phyloP scores from a whole-genome alignment of 2,329 filamentous ascomycete genomes.

The Uncinocarpus reesii region DNA sequence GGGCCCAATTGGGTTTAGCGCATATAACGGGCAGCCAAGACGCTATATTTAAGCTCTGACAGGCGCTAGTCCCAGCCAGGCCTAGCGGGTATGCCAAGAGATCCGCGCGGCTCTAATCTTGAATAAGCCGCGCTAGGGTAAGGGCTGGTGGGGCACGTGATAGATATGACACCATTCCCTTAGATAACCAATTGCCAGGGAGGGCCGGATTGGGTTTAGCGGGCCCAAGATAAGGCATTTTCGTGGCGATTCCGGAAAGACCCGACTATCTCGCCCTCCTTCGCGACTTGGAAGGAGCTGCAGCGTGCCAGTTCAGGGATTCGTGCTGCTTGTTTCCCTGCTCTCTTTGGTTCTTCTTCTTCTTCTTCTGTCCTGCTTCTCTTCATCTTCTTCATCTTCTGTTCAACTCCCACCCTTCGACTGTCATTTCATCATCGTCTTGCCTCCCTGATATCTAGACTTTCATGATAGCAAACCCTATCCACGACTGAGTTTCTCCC shows the following conservation, averaged over 20 bases:
- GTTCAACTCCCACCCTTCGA: not conserved
- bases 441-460: not conserved
- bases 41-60: not conserved
- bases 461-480: constrained; percentile 3
- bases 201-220: constrained; percentile 7
- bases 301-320: not conserved
- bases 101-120: not conserved
- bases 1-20: constrained; percentile 2
- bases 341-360: not conserved
- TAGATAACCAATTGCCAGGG: not conserved
- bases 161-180: constrained; percentile 5
- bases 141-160: not conserved
- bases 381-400: not conserved
- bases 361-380: not conserved
- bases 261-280: constrained; percentile 1
- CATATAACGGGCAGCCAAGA: not conserved
- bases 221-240: constrained; percentile 7
- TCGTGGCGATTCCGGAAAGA: constrained; percentile 3
- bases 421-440: not conserved
- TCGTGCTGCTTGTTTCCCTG: not conserved
- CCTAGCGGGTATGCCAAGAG: not conserved
- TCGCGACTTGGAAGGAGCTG: not conserved
- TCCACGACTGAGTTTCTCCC: not conserved
- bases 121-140: constrained; percentile 1
- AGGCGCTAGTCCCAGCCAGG: not conserved